phyloP scores from a whole-genome alignment of 371 early-diverging fungal genomes.

The Syncephalastrum sp. region DNA sequence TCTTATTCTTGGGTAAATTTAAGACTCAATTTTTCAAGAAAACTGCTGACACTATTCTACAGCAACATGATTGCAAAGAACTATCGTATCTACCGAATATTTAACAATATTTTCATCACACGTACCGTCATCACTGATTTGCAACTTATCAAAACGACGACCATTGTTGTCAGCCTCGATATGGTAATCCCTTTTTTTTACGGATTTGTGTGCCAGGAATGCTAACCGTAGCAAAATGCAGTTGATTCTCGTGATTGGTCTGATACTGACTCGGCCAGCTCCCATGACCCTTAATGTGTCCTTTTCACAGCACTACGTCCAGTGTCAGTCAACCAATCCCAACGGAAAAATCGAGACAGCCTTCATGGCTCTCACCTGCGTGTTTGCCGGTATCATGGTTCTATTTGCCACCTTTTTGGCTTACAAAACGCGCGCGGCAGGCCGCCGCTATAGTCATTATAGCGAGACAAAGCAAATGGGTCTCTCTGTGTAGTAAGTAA shows the following conservation, averaged over 20 bases:
- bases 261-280: slow-evolving; percentile 35
- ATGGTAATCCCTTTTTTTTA: slow-evolving; percentile 32
- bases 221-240: slow-evolving; percentile 11
- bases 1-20: slow-evolving; percentile 47
- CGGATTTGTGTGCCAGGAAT: background rate
- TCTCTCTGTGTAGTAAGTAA: slow-evolving; percentile 60
- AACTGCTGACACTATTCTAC: background rate
- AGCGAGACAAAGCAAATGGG: slow-evolving; percentile 65
- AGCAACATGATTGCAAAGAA: slow-evolving; percentile 67
- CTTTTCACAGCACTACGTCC: slow-evolving; percentile 48
- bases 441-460: slow-evolving; percentile 50
- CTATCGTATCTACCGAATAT: slow-evolving; percentile 61
- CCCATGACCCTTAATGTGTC: slow-evolving; percentile 36
- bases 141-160: slow-evolving; percentile 52
- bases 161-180: slow-evolving; percentile 42
- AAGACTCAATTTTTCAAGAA: background rate
- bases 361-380: slow-evolving; percentile 29
- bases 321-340: slow-evolving; percentile 29
- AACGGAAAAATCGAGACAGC: slow-evolving; percentile 8
- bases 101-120: slow-evolving; percentile 61
- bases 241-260: slow-evolving; percentile 43
- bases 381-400: slow-evolving; percentile 42
- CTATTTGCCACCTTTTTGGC: slow-evolving; percentile 58
- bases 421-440: slow-evolving; percentile 56
- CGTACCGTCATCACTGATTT: slow-evolving; percentile 57